Evolutionary conservation across 192 early-diverging fungal species (phyloP), one percentile per base, ranked within the genome.

Genomic region (Backusella tuberculispora): DNA sequence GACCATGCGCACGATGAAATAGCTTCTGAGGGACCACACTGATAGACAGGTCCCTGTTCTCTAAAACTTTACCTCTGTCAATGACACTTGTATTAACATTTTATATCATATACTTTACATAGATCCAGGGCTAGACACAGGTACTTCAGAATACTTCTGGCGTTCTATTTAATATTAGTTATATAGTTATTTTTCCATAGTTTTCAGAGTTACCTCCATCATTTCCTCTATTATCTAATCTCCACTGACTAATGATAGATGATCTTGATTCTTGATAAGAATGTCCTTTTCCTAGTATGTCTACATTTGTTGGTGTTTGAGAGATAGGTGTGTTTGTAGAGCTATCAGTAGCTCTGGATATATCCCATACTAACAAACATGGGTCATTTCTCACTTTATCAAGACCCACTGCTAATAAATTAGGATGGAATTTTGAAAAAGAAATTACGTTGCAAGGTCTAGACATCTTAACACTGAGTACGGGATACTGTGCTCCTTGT

Each of bases 311-410:
- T 43, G 66, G 48, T 53, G 45, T 66, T 40, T 66, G 19, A 1
- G 45, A 46, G 3, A 47, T 56, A 1, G 74, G 74, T 34, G 74
- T 75, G n/a, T 65, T 68, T 7, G 34, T 38, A 26, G 66, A 85
- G 48, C 72, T 80, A n/a, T 56, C 77, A 41, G 84, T 73, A 9
- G 88, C 80, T 71, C 84, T 77, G 60, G 87, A 88, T 10, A 91
- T 75, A 83, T 95, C 92, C 92, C 93, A 95, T 7, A 95, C 86
- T 71, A 92, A 77, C 48, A 94, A 74, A 69, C 89, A 89, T 37
- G 81, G 83, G 46, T 94, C 92, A 68, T 92, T 93, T 60, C 91
- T 83, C 8, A 86, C 88, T 81, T 93, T 95, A 34, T 94, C 94
- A 3, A 93, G 76, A 14, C 94, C 94, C 13, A 85, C 82, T 10